Evolutionary conservation across 2,329 filamentous ascomycete genomes (phyloP).

Genomic region (Zarea fungicola): DNA sequence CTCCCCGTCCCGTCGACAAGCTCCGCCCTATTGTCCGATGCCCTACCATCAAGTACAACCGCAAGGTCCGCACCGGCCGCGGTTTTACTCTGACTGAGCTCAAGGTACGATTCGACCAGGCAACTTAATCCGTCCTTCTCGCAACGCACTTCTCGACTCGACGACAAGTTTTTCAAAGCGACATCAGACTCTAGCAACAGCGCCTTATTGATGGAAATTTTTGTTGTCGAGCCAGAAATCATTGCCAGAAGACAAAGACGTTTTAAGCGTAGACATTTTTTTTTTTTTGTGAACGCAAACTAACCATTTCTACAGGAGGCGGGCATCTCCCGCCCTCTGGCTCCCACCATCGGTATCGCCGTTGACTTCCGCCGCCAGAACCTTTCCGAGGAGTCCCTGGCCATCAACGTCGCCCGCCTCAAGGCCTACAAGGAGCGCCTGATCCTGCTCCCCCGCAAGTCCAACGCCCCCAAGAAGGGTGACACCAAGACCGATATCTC

Average conservation of each 20-base stretch:
- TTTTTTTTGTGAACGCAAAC: conserved; percentile 15
- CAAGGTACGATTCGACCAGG: conserved; percentile 64
- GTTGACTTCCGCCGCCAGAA: conserved; percentile 97
- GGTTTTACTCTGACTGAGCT: conserved; percentile 97
- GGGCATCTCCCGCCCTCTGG: conserved; percentile 89
- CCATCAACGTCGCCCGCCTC: conserved; percentile 93
- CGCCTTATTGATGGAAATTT: background rate
- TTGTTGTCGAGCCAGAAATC: background rate
- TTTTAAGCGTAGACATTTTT: background rate
- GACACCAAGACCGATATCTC: conserved; percentile 78
- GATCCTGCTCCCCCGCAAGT: conserved; percentile 96
- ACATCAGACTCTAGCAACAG: background rate
- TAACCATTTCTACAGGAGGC: conserved; percentile 66
- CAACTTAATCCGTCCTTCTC: background rate
- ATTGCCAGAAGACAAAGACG: background rate
- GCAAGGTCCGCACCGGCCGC: conserved; percentile 90
- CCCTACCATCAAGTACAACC: conserved; percentile 99
- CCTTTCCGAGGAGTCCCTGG: conserved; percentile 90
- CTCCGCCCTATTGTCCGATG: conserved; percentile 94
- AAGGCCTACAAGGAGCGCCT: conserved; percentile 95
- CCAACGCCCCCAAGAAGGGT: conserved; percentile 88
- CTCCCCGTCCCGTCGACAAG: conserved; percentile 95
- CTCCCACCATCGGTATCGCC: conserved; percentile 92
- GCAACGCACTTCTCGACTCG: background rate
- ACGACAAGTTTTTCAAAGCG: background rate